Base-by-base conservation (phyloP, 192 early-diverging fungal genomes). In the Kickxella alabastrina region DNA sequence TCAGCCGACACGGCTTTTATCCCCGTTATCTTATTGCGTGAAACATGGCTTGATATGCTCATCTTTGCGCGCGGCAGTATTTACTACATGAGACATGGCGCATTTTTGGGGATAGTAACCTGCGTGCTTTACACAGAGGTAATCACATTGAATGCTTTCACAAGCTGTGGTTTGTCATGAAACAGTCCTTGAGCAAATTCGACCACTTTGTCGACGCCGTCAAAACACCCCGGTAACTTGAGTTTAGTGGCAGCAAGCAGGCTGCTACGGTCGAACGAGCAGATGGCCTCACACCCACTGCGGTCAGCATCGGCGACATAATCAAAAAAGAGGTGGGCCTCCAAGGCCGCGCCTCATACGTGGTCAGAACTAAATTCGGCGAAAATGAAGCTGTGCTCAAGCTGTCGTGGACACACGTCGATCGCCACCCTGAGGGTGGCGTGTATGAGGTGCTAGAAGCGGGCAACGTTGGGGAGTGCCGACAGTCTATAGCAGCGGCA, bases 1-100 rank as follows among this genome's bases (percentile, higher is more conserved):
- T 9, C 53, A 55, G 34, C 29, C 31, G n/a, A 55, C 53, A 14
- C 43, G 53, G 1, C 24, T 24, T 55, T 55, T 38, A 43, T 55
- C 4, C 53, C 53, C 2, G 43, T 37, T 5, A 10, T 55, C 0
- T 27, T 45, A 0, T 9, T 55, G 3, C 34, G 38, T 24, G 53
- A 43, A 2, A 4, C 31, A n/a, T 4, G 10, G 10, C 10, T 55
- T 21, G 32, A 32, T 0, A 17, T 55, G 2, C 17, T 55, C 12
- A n/a, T 45, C 1, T 55, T 55, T 46, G 53, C 23, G n/a, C 37
- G 21, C 13, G 5, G 9, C 38, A 15, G 24, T 37, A 42, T 24
- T 34, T 29, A 10, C 24, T 26, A 23, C 12, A 32, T 23, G 17
- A 6, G n/a, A 3, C 36, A 31, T 29, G 44, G 44, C 0, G n/a